Base-by-base conservation (phyloP, 2,329 filamentous ascomycete genomes). In the Arthrobotrys sinensis region DNA sequence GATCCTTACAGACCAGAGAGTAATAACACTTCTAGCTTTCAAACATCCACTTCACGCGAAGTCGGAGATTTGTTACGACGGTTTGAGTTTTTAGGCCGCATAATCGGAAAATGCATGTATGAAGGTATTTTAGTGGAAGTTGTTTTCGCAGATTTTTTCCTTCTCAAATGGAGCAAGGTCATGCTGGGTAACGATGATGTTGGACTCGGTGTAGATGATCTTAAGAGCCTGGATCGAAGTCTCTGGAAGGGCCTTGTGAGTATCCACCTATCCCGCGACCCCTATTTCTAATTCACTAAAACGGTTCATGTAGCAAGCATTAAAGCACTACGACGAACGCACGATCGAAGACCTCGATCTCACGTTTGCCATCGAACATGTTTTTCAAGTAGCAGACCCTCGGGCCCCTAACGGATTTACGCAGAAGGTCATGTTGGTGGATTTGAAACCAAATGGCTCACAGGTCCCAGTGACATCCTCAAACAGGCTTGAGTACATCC, bases 31-130 rank as follows among this genome's bases (percentile, higher is more conserved):
- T 32, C 19, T 4, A 19, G 38, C 46, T 7, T 28, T n/a, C 43
- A 70, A 85, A 2, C 87, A 89, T 24, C 92, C 88, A 86, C 46
- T 28, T 88, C 87, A 66, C 86, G 88, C 0, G 84, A 86, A 1
- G 86, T 93, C 60, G 84, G 85, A 3, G 88, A 90, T 32, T 84
- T 96, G 14, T 86, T 96, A 4, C 89, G 89, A 79, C 89, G 91
- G 12, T 98, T 93, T 83, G 94, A 98, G 82, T 99, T 99, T 81
- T 87, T 98, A 0, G 96, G 96, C 0, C 91, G 96, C 2, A 89
- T 99, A 32, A 91, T 99, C 28, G 96, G 96, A 10, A 99, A 99
- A 84, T 99, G 96, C 84, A 87, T 99, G 82, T 99, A 99, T 83
- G 96, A 99, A 85, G 94, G 94, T 0, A 98, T 99, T 52, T 88